Evolutionary conservation across 2,329 filamentous ascomycete genomes (phyloP), one percentile per base, ranked within the genome.

Genomic region (Didymella exigua): DNA sequence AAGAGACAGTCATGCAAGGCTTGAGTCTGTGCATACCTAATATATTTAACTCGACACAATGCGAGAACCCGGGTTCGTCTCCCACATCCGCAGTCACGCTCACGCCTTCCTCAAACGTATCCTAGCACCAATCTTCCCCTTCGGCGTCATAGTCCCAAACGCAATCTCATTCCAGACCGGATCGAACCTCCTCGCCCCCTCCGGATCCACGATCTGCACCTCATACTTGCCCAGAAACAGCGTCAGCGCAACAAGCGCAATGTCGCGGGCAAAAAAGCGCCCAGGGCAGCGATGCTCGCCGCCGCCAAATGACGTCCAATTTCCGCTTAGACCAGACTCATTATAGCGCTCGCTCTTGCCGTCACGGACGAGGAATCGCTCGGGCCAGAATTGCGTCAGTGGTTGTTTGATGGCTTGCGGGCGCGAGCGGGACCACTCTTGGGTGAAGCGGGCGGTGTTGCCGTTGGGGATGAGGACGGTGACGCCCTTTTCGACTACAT

Each of bases 231-330:
- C 26, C 1, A 41, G 5, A 7, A 54, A 36, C 1, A 49, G 4
- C 3, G 26, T 14, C 8, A 62, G n/a, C 10, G 46, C 55, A 0
- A 58, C 55, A 21, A 65, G 42, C 0, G 36, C 59, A 8, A 62
- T 65, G 9, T 62, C 55, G 2, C 62, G 54, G 1, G 62, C 62
- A 23, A 56, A 61, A 16, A 63, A 60, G 0, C 61, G 11, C 0
- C 59, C 62, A 0, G 62, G 62, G n/a, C 62, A 65, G n/a, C 57
- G 48, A 13, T 65, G 62, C 34, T 54, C 61, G 0, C 62, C 62
- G 3, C 61, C 62, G 1, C 62, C 62, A 18, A 63, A 65, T 2
- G 31, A 38, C 4, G 57, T 62, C 61, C 57, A 63, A 2, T 40
- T 60, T 0, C 62, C 61, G 8, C 10, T n/a, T 0, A 65, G 26